Base-by-base conservation (phyloP, 2,329 filamentous ascomycete genomes). In the Stemphylium lycopersici region DNA sequence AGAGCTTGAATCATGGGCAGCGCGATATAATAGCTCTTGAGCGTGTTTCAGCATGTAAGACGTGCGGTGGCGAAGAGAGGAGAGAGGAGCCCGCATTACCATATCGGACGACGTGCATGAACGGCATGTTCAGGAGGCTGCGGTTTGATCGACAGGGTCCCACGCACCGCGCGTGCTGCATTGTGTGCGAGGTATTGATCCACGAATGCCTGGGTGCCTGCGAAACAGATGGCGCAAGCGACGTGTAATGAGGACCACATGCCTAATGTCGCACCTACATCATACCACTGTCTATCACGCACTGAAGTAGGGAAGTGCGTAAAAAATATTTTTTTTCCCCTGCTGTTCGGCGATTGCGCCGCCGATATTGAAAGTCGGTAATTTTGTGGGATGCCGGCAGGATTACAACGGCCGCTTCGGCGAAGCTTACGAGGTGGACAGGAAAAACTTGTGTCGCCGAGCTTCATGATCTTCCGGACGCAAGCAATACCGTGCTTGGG, bases 171-270 rank as follows among this genome's bases (percentile, higher is more conserved):
- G 38, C 37, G n/a, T n/a, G 29, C 52, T 42, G 34, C 52, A 51
- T 32, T 48, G 42, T 33, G 51, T 49, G 55, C 44, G 32, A 52
- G 20, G 45, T 41, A 39, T 46, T 43, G 47, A 41, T 45, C 38
- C 47, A 55, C 44, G 52, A 46, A 34, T 52, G 44, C 52, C 40
- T 49, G 42, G 33, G 8, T 22, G 43, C 42, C 42, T 41, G 38
- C 37, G 52, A 55, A 55, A 55, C 47, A 52, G 22, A 52, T 52
- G 40, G 34, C 32, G 43, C 40, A 52, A 55, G 40, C 43, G 52
- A 58, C 26, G 31, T 47, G 38, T 46, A 39, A 34, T 32, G 36
- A 41, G 36, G 15, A 37, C 29, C 15, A n/a, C n/a, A 46, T 40
- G 26, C 49, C 33, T 52, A 29, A 40, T 36, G 31, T 52, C 20